Conservation (phyloP, 805 yeast genomes). For the Wickerhamomyces canadensis region DNA sequence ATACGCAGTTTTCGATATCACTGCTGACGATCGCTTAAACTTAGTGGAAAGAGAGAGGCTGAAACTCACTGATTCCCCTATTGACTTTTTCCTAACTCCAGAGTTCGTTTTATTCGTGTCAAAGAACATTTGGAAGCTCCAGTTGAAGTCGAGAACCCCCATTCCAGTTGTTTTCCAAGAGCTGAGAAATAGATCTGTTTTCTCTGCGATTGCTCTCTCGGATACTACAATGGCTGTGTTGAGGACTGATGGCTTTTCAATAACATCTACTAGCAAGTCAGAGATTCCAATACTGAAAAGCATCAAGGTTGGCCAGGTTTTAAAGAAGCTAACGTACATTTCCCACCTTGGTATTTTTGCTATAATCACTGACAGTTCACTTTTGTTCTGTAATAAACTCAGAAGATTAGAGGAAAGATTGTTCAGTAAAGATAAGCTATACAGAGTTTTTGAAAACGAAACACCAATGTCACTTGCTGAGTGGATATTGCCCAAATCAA, state of each 20-base stretch:
- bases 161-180: constrained; percentile 18
- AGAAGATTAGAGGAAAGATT: constrained; percentile 7
- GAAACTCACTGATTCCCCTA: constrained; percentile 13
- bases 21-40: not conserved
- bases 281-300: constrained; percentile 18
- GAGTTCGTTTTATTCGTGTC: constrained; percentile 15
- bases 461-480: constrained; percentile 26
- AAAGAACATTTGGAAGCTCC: constrained; percentile 16
- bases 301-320: constrained; percentile 21
- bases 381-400: constrained; percentile 16
- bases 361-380: constrained; percentile 12
- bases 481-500: constrained; percentile 27
- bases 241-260: constrained; percentile 30
- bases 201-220: constrained; percentile 6
- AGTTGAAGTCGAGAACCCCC: constrained; percentile 6
- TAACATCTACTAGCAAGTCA: constrained; percentile 14
- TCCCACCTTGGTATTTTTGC: constrained; percentile 19
- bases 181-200: constrained; percentile 8
- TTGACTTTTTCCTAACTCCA: constrained; percentile 9
- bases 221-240: constrained; percentile 20
- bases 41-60: not conserved
- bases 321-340: constrained; percentile 24
- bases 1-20: constrained; percentile 4
- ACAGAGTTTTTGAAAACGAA: constrained; percentile 17
- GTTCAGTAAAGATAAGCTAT: constrained; percentile 5